phyloP scores from a whole-genome alignment of 768 basidiomycete species.

The Auricularia auricula-judae region DNA sequence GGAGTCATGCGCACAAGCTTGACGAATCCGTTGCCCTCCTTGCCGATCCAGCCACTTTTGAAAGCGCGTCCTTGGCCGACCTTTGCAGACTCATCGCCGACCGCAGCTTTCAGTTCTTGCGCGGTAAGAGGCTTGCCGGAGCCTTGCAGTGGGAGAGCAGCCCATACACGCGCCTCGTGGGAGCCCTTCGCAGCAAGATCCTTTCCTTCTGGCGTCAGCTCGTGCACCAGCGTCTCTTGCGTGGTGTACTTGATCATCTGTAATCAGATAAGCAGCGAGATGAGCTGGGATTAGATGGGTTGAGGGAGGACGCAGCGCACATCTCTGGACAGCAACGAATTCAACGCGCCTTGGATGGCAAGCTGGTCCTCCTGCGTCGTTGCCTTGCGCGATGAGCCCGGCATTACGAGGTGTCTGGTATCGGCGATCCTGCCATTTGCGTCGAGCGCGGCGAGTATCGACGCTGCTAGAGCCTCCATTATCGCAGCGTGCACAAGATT shows the following conservation, averaged over 20 bases:
- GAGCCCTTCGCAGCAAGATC: conserved; percentile 75
- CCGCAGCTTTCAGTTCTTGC: conserved; percentile 54
- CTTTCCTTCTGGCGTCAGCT: conserved; percentile 70
- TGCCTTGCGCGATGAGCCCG: conserved; percentile 48
- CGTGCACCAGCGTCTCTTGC: conserved; percentile 64
- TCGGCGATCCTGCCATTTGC: conserved; percentile 45
- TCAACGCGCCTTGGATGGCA: conserved; percentile 78
- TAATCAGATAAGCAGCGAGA: background rate
- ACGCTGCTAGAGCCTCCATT: conserved; percentile 72
- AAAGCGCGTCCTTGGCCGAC: conserved; percentile 93
- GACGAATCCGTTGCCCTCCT: conserved; percentile 80
- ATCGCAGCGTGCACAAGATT: conserved; percentile 23
- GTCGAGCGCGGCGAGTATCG: conserved; percentile 65
- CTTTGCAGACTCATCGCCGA: conserved; percentile 85
- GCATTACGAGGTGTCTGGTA: conserved; percentile 55
- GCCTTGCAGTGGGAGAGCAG: conserved; percentile 62
- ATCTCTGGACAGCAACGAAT: conserved; percentile 79
- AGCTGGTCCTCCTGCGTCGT: conserved; percentile 69
- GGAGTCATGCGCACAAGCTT: conserved; percentile 51
- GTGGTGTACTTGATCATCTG: conserved; percentile 80
- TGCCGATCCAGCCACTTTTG: conserved; percentile 94
- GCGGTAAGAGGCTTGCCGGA: conserved; percentile 54
- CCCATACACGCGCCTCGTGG: conserved; percentile 93
- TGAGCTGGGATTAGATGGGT: background rate
- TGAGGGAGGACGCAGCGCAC: background rate